These are phyloP conservation scores for Trichophyton verrucosum DNA, from an alignment of 2,329 filamentous ascomycete species.

Conservation along the genomic window DNA sequence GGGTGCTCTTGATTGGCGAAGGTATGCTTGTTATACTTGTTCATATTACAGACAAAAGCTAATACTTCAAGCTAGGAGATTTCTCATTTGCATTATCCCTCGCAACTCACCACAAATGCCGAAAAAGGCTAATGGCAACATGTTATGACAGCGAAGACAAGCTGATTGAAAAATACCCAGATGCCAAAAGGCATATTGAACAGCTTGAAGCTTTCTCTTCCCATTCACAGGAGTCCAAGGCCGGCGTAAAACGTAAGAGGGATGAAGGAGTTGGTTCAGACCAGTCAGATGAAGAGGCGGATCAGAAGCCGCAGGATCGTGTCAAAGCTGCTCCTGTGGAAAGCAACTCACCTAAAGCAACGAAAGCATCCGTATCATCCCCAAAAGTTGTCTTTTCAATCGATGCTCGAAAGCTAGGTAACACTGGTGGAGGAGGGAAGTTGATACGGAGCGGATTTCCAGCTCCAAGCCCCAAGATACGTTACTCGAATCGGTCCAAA, in stretches of 20 bases:
- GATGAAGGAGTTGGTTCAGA: conserved; percentile 4
- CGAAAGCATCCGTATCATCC: neutral
- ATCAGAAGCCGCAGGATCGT: neutral
- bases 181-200: conserved; percentile 48
- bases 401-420: conserved; percentile 33
- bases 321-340: neutral
- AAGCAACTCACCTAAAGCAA: neutral
- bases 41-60: neutral
- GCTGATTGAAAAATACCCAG: conserved; percentile 62
- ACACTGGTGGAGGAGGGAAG: conserved; percentile 28
- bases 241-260: conserved; percentile 15
- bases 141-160: conserved; percentile 33
- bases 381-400: conserved; percentile 31
- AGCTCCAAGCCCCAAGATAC: neutral
- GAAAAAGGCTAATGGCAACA: conserved; percentile 29
- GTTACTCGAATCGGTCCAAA: neutral
- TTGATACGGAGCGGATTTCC: conserved; percentile 32
- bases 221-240: neutral
- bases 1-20: conserved; percentile 34
- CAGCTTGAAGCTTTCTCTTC: conserved; percentile 20
- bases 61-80: conserved; percentile 24
- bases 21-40: conserved; percentile 22
- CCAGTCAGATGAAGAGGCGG: conserved; percentile 1
- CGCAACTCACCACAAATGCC: conserved; percentile 30
- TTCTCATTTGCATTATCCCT: conserved; percentile 38